Evolutionary conservation across 169 alveolate species (phyloP).

Genomic region (Plasmodium knowlesi): DNA sequence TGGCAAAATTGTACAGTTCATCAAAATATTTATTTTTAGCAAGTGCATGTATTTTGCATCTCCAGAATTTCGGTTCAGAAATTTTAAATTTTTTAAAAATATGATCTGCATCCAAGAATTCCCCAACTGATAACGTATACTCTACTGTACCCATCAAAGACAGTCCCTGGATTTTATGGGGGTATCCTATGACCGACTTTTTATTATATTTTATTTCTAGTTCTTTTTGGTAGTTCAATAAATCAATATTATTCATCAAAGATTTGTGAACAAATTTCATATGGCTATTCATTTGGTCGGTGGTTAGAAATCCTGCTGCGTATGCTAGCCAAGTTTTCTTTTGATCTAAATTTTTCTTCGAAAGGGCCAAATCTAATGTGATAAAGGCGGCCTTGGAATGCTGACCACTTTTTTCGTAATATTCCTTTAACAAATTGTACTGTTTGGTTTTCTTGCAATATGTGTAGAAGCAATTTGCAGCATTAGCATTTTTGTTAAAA

Average conservation of each 20-base stretch:
- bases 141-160: constrained; percentile 77
- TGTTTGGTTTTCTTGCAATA: constrained; percentile 34
- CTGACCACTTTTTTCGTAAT: constrained; percentile 74
- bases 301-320: constrained; percentile 60
- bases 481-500: constrained; percentile 32
- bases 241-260: constrained; percentile 45
- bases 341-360: constrained; percentile 42
- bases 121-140: constrained; percentile 64
- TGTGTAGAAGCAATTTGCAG: constrained; percentile 31
- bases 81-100: constrained; percentile 74
- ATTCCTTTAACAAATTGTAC: constrained; percentile 45
- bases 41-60: constrained; percentile 76
- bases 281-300: constrained; percentile 65
- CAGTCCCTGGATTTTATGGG: constrained; percentile 76
- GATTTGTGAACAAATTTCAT: constrained; percentile 51
- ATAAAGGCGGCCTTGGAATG: constrained; percentile 66
- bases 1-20: constrained; percentile 76
- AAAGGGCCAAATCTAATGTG: constrained; percentile 49
- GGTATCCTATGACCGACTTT: constrained; percentile 71
- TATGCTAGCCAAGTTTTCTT: constrained; percentile 67
- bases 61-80: constrained; percentile 78
- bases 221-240: constrained; percentile 58
- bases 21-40: constrained; percentile 77
- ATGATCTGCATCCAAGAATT: constrained; percentile 76
- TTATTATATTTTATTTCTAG: constrained; percentile 76